phyloP scores from a whole-genome alignment of 129 eudicot species.

The Oenanthe sinensis region DNA sequence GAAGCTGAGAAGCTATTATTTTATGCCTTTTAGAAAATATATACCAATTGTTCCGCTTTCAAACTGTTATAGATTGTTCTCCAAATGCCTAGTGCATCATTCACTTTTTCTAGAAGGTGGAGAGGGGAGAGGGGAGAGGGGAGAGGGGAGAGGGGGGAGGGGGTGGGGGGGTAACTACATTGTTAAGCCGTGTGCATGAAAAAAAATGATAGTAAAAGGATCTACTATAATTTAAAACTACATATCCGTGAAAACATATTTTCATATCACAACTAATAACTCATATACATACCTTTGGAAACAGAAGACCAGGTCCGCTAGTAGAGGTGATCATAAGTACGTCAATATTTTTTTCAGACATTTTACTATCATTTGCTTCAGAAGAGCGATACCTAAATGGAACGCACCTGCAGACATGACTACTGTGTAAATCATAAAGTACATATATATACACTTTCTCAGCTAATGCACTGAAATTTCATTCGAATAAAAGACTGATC shows the following conservation, averaged over 20 bases:
- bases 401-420: conserved; percentile 33
- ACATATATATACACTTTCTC: neutral
- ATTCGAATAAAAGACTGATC: neutral
- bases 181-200: neutral
- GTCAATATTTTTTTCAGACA: conserved; percentile 29
- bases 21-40: neutral
- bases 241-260: neutral
- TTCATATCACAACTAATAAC: neutral
- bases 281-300: conserved; percentile 36
- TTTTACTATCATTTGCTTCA: conserved; percentile 11
- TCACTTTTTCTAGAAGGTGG: neutral
- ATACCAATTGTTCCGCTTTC: neutral
- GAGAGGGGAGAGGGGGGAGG: no score
- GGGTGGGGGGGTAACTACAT: neutral
- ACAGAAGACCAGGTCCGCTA: conserved; percentile 56
- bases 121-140: no score
- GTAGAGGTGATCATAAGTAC: conserved; percentile 49
- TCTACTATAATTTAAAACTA: neutral
- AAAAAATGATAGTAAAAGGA: neutral
- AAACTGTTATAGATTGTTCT: no score
- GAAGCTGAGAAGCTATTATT: neutral
- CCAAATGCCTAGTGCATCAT: neutral
- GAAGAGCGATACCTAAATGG: conserved; percentile 34
- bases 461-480: neutral
- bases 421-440: neutral